Percentiles rank a stretch among this genome's conserved stretches.
phyloP scores from a whole-genome alignment of 1,139 yeast species.

The Debaryomyces robertsiae region DNA sequence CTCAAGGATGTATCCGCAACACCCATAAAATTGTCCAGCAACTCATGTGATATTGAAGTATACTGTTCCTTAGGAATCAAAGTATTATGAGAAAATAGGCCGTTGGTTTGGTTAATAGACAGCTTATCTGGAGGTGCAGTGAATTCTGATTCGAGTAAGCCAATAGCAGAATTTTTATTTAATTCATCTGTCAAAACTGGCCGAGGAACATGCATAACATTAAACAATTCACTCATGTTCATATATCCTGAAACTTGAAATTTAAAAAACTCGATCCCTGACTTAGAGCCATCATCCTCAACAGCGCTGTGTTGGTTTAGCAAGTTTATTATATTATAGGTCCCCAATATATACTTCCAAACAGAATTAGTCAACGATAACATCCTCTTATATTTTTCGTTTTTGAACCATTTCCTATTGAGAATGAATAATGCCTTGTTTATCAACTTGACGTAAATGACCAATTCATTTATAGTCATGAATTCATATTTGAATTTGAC shows the following conservation, averaged over 20 bases:
- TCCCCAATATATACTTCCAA: slow-evolving; percentile 48
- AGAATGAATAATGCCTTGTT: slow-evolving; percentile 47
- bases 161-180: neutral
- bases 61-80: slow-evolving; percentile 8
- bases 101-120: neutral
- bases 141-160: neutral
- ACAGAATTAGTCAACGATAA: slow-evolving; percentile 44
- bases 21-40: slow-evolving; percentile 1
- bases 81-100: slow-evolving; percentile 4
- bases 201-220: slow-evolving; percentile 48
- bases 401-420: slow-evolving; percentile 50
- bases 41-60: neutral
- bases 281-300: slow-evolving; percentile 17
- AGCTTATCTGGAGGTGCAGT: neutral
- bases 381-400: slow-evolving; percentile 51
- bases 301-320: slow-evolving; percentile 30
- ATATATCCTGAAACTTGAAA: slow-evolving; percentile 43
- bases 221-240: slow-evolving; percentile 45
- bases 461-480: slow-evolving; percentile 36
- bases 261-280: slow-evolving; percentile 39
- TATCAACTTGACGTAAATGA: slow-evolving; percentile 41
- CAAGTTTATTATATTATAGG: slow-evolving; percentile 34
- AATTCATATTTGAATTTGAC: slow-evolving; percentile 54
- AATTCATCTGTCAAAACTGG: slow-evolving; percentile 22
- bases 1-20: neutral